A percentile compares a stretch with the other conserved stretches of the same genome.
Conservation (phyloP, 305 asterid species). For the Nicotiana rustica region DNA sequence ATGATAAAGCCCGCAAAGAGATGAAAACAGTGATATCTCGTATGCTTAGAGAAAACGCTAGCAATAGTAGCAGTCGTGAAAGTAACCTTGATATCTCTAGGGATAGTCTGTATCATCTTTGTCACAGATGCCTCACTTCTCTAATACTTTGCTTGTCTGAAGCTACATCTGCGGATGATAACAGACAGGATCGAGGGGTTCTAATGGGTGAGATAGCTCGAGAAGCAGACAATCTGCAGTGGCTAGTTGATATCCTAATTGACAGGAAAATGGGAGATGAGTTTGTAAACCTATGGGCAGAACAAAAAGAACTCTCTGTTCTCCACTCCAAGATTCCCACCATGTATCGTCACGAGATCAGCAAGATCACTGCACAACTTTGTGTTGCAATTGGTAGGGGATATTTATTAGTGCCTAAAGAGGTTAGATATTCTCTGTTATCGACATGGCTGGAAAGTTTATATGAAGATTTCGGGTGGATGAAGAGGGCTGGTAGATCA, state of each 20-base stretch:
- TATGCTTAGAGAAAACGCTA: conserved; percentile 61
- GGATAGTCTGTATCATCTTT: conserved; percentile 73
- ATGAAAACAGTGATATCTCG: conserved; percentile 69
- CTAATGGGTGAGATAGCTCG: conserved; percentile 81
- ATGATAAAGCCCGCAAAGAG: conserved; percentile 79
- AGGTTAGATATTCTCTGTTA: conserved; percentile 62
- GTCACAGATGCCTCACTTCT: conserved; percentile 80
- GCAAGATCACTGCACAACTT: conserved; percentile 85
- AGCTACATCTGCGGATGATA: conserved; percentile 64
- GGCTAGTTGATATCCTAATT: conserved; percentile 77
- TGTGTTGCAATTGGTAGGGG: conserved; percentile 87
- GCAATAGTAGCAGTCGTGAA: conserved; percentile 32
- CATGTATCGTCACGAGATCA: conserved; percentile 82
- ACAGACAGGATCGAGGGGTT: conserved; percentile 69
- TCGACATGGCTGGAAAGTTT: conserved; percentile 91
- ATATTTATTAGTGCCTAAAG: conserved; percentile 69
- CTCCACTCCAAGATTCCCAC: conserved; percentile 87
- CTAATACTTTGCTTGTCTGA: conserved; percentile 73
- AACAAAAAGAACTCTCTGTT: conserved; percentile 77
- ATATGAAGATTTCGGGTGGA: conserved; percentile 91
- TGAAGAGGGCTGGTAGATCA: conserved; percentile 71
- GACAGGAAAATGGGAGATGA: conserved; percentile 79
- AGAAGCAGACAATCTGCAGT: conserved; percentile 89
- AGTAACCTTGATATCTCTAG: conserved; percentile 59
- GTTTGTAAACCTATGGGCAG: conserved; percentile 86